Conservation (phyloP, 2,329 filamentous ascomycete genomes). For the Aspergillus amoenus region DNA sequence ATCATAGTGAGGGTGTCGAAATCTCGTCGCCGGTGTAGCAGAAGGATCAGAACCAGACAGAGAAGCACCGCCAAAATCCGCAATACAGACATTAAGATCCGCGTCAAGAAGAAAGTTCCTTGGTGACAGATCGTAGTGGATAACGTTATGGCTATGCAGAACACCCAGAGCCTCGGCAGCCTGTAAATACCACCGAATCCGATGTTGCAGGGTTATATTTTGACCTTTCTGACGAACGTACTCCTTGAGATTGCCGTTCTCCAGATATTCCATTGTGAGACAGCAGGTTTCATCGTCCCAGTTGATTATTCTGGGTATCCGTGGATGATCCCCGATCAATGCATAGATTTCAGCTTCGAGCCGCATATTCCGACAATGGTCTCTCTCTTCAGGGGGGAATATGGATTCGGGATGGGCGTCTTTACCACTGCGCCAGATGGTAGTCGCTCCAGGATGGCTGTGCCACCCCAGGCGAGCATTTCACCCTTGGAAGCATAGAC, state of each 20-base stretch:
- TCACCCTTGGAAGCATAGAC: not conserved
- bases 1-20: too few species aligned
- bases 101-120: conserved; percentile 23
- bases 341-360: conserved; percentile 19
- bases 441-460: not conserved
- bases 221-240: conserved; percentile 11
- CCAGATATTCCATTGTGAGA: conserved; percentile 19
- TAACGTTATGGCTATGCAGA: conserved; percentile 18
- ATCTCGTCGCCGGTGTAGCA: too few species aligned
- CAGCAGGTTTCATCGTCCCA: conserved; percentile 20
- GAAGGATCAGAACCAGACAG: too few species aligned
- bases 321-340: conserved; percentile 19
- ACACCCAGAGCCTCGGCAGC: conserved; percentile 19
- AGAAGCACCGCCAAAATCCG: conserved; percentile 15
- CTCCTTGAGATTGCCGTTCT: conserved; percentile 18
- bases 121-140: conserved; percentile 23
- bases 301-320: conserved; percentile 14
- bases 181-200: conserved; percentile 10
- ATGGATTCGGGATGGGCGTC: conserved; percentile 17
- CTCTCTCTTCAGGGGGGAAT: conserved; percentile 16
- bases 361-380: conserved; percentile 16
- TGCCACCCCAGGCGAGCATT: not conserved
- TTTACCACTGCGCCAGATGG: conserved; percentile 6
- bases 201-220: not conserved
- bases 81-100: conserved; percentile 21